phyloP scores from a whole-genome alignment of 2,329 filamentous ascomycete genomes.

The Trichoderma arundinaceum region DNA sequence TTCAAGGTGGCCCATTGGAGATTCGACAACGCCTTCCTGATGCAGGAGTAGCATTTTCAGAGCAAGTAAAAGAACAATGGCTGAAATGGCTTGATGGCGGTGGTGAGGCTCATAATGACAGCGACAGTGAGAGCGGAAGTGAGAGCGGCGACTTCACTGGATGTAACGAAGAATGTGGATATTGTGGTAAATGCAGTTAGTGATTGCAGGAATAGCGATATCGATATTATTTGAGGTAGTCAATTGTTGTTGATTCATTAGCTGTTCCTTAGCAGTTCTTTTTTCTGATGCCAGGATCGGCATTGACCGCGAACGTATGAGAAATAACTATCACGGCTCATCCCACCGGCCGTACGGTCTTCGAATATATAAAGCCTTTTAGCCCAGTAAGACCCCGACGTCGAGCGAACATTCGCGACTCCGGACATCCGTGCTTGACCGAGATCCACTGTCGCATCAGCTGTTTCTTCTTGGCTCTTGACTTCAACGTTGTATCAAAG shows the following conservation, averaged over 20 bases:
- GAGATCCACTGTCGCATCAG: not conserved
- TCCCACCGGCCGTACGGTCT: no score
- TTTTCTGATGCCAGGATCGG: not conserved
- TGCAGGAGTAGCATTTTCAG: constrained; percentile 38
- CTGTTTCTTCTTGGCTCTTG: not conserved
- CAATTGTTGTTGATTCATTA: not conserved
- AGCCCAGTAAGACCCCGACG: not conserved
- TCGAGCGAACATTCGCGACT: not conserved
- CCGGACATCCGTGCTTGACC: constrained; percentile 8
- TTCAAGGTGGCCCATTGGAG: constrained; percentile 34
- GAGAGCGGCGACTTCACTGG: constrained; percentile 37
- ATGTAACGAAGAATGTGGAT: constrained; percentile 41
- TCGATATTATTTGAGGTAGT: not conserved
- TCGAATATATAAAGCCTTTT: not conserved
- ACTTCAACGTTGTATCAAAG: not conserved
- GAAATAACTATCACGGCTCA: no score
- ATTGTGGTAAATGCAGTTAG: constrained; percentile 38
- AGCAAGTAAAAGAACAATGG: constrained; percentile 37
- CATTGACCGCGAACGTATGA: no score
- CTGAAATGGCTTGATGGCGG: constrained; percentile 35
- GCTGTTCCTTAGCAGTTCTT: not conserved
- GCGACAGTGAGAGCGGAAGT: constrained; percentile 31
- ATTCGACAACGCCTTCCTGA: constrained; percentile 38
- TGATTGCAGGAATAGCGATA: not conserved
- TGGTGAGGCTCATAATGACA: constrained; percentile 5